These are phyloP conservation scores for Naumovozyma castellii DNA, from an alignment of 805 yeast species.

Conservation along the genomic window DNA sequence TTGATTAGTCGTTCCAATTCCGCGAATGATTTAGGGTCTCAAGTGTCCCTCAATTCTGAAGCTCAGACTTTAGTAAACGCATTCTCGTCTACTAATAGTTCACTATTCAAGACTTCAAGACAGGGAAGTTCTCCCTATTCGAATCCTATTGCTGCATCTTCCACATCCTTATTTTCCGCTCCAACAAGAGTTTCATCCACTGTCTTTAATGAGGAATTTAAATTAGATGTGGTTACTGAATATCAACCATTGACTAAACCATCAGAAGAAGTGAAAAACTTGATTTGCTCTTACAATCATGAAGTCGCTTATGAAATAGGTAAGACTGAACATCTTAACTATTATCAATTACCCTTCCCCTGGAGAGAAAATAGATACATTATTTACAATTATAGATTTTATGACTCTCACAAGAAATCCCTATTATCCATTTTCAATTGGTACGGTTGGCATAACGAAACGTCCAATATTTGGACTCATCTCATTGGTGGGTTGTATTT, in stretches of 20 bases:
- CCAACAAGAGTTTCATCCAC: neutral
- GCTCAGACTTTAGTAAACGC: slow-evolving; percentile 13
- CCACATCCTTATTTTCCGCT: slow-evolving; percentile 1
- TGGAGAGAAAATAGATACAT: slow-evolving; percentile 92
- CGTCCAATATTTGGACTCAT: slow-evolving; percentile 92
- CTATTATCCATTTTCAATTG: slow-evolving; percentile 45
- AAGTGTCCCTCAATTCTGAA: slow-evolving; percentile 13
- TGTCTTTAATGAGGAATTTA: neutral
- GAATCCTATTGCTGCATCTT: slow-evolving; percentile 4
- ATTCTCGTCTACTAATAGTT: neutral
- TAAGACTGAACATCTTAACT: slow-evolving; percentile 46
- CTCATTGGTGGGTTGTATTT: slow-evolving; percentile 56
- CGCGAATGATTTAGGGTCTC: slow-evolving; percentile 7
- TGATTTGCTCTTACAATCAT: slow-evolving; percentile 37
- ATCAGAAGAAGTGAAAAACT: slow-evolving; percentile 3
- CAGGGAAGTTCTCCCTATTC: too few species aligned
- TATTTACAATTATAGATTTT: slow-evolving; percentile 76
- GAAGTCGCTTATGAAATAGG: slow-evolving; percentile 39
- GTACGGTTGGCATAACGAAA: slow-evolving; percentile 65
- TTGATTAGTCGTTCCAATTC: neutral
- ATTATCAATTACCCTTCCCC: slow-evolving; percentile 79
- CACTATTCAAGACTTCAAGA: neutral
- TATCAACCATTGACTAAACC: neutral
- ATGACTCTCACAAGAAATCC: slow-evolving; percentile 51
- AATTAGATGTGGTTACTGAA: neutral